Base-by-base conservation (phyloP, 306 rosid species). In the Macrotyloma uniflorum region DNA sequence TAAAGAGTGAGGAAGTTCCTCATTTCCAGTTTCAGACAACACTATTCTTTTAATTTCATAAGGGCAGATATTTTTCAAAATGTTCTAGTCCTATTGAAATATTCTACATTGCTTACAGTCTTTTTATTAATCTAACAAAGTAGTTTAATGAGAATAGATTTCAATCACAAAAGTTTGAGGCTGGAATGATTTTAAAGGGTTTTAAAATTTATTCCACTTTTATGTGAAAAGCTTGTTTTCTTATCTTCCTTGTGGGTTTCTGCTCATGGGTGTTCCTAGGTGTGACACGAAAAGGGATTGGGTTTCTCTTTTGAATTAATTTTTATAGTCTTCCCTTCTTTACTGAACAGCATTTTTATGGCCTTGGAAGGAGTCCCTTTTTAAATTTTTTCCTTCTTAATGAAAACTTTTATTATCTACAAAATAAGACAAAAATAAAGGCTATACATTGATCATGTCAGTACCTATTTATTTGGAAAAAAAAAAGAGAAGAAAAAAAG, bases 111-210 rank as follows among this genome's bases (percentile, higher is more conserved):
- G 54, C 20, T 24, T 36, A 20, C 1, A 5, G 12, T 26, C 57
- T 28, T 45, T 24, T 40, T 9, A 70, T 36, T 46, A 55, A 47
- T 67, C n/a, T 8, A 57, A 54, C 35, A 67, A 35, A 47, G 8
- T 22, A 67, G 64, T 75, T 54, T 36, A 63, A 67, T 35, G 24
- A 69, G 59, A 28, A 78, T 8, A 26, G 62, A 55, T 68, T 68
- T 57, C 46, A 53, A 77, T 77, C 81, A 70, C 33, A 42, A 13
- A 38, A 55, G 70, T 67, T 19, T 43, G 61, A n/a, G 32, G 57
- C 20, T 59, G 66, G 66, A 67, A 46, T 35, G 49, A 68, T 67
- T 55, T 67, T 47, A 47, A 18, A 68, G 23, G 11, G n/a, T 67
- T 23, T n/a, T 35, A n/a, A 20, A 67, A n/a, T 13, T 74, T 47